Evolutionary conservation across 495 filamentous ascomycete species (phyloP).

Genomic region (Penicillium subrubescens): DNA sequence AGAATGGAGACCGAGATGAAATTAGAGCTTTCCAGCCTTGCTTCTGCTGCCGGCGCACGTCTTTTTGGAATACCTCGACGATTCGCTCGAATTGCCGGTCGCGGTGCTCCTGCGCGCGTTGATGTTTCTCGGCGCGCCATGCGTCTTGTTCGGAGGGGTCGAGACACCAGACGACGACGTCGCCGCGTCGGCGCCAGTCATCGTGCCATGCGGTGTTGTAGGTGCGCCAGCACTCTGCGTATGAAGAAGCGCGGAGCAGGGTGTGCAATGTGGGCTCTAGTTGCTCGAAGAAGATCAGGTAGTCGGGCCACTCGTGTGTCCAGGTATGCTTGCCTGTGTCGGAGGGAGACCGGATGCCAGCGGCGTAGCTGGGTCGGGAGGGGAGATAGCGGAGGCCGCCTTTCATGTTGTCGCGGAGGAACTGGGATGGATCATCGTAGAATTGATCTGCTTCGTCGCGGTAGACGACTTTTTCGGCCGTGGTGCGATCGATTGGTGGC

Average conservation of each 20-base stretch:
- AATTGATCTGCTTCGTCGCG: constrained; percentile 90
- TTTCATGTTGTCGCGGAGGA: constrained; percentile 57
- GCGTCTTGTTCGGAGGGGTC: constrained; percentile 38
- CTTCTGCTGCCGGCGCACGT: constrained; percentile 22
- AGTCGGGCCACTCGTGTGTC: constrained; percentile 57
- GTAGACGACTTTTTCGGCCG: constrained; percentile 62
- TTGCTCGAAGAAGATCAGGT: constrained; percentile 66
- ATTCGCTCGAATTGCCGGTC: constrained; percentile 44
- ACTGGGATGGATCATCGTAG: constrained; percentile 66
- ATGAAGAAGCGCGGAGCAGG: constrained; percentile 57
- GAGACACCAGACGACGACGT: constrained; percentile 80
- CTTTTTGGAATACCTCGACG: constrained; percentile 30
- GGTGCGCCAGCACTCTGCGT: constrained; percentile 68
- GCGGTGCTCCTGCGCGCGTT: constrained; percentile 26
- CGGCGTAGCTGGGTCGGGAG: constrained; percentile 41
- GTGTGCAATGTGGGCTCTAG: constrained; percentile 54
- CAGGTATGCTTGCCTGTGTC: constrained; percentile 1
- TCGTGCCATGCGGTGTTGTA: constrained; percentile 87
- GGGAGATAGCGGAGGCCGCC: constrained; percentile 43
- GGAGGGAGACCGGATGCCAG: constrained; percentile 1
- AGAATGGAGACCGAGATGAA: constrained; percentile 3
- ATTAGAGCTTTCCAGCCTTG: constrained; percentile 23
- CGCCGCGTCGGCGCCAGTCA: constrained; percentile 81
- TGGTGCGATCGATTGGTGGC: constrained; percentile 70
- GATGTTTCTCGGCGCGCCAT: constrained; percentile 31